Percentiles rank a stretch among this genome's conserved stretches.
Evolutionary conservation across 768 basidiomycete genomes (phyloP).

Genomic region (Collybia sordida): DNA sequence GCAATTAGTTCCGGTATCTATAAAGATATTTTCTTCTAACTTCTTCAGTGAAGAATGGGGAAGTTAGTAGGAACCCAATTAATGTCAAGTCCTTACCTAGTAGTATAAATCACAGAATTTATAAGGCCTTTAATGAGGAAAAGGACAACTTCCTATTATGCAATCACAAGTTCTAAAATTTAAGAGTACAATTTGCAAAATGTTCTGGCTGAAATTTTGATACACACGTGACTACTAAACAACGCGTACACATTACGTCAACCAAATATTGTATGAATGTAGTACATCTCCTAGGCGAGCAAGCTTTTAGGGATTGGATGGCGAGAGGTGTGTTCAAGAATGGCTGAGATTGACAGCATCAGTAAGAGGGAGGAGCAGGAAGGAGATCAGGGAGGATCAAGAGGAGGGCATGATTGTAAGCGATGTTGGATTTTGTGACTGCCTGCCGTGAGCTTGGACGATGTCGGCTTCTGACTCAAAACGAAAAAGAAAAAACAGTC

Average conservation of each 20-base stretch:
- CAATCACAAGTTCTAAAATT: too few species aligned
- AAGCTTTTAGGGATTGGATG: conserved; percentile 7
- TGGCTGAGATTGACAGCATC: not conserved
- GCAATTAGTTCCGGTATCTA: too few species aligned
- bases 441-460: too few species aligned
- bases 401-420: conserved; percentile 10
- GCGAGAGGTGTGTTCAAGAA: not conserved
- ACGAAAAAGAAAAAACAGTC: not conserved
- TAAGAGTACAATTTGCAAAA: not conserved
- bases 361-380: not conserved
- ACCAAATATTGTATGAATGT: conserved; percentile 13
- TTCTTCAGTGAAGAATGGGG: too few species aligned
- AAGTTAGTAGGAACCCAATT: too few species aligned
- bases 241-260: conserved; percentile 16
- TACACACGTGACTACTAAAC: conserved; percentile 20
- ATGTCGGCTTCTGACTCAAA: not conserved
- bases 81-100: too few species aligned
- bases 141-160: too few species aligned
- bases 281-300: conserved; percentile 8
- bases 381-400: conserved; percentile 9
- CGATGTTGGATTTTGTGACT: conserved; percentile 2
- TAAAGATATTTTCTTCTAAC: too few species aligned
- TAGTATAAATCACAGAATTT: too few species aligned
- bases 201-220: not conserved
- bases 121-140: too few species aligned